Evolutionary conservation across 139 green algal species (phyloP).

Genomic region (Haematococcus lacustris): DNA sequence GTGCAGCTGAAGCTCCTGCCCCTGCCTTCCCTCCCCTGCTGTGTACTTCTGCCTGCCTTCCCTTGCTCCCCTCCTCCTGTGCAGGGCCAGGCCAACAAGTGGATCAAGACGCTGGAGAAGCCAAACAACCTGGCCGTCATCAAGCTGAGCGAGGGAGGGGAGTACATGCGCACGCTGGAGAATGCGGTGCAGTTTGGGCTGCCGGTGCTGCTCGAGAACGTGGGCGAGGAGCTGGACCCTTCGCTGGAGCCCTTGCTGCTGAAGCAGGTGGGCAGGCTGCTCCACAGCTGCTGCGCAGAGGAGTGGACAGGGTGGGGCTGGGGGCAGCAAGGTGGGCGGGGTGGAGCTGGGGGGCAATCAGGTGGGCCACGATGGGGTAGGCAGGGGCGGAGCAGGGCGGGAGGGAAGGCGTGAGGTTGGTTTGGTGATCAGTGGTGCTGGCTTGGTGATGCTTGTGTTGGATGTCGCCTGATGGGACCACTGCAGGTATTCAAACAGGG

Average conservation of each 20-base stretch:
- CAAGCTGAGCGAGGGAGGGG: conserved; percentile 56
- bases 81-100: conserved; percentile 66
- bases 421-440: background rate
- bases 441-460: background rate
- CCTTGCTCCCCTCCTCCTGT: background rate
- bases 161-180: conserved; percentile 64
- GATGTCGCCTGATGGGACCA: background rate
- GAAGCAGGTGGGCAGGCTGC: conserved; percentile 51
- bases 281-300: too few relatives aligned
- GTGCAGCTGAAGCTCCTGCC: background rate
- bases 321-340: conserved; percentile 61
- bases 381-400: conserved; percentile 21
- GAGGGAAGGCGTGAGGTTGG: background rate
- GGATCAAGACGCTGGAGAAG: conserved; percentile 63
- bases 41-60: background rate
- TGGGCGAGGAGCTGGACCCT: conserved; percentile 61
- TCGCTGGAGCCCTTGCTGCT: conserved; percentile 67
- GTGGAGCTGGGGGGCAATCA: too few relatives aligned
- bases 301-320: conserved; percentile 58
- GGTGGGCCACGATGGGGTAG: too few relatives aligned
- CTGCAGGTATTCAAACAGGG: conserved; percentile 33
- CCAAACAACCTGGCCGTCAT: conserved; percentile 53
- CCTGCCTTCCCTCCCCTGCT: background rate
- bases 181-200: conserved; percentile 73
- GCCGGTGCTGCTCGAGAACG: conserved; percentile 62